Evolutionary conservation across 164 flowering plant species (phyloP), one percentile per base, ranked within the genome.

Genomic region (Chimonanthus praecox): DNA sequence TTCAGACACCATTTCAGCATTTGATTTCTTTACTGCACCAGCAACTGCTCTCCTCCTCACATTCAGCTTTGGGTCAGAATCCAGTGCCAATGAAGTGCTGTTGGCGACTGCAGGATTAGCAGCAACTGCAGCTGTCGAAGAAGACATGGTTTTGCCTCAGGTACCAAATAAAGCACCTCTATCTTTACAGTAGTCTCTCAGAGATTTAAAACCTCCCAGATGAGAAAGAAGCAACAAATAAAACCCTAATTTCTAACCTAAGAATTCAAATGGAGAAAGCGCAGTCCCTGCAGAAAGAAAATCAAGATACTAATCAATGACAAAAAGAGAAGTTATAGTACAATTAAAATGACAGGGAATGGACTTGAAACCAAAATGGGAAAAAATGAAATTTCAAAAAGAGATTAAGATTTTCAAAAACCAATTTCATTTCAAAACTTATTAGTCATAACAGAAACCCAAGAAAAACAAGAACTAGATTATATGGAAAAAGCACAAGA

Each of bases 91-190:
- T 49, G 87, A 80, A 45, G 88, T 79, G 78, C 80, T 64, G 65
- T 80, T 81, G 50, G 82, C 72, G 44, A 79, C 62, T 46, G 89
- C 65, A 44, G 89, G 86, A 74, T 88, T 89, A 8, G 94, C 87
- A 58, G 90, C 81, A 54, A 88, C 76, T 15, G 98, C 89, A 4
- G 87, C 87, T 8, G 95, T 87, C n/a, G 98, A 88, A 51, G 91
- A 81, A 21, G 96, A 88, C 96, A 91, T 86, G 5, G 2, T 69
- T 62, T 47, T 15, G 50, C 60, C 60, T 54, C 33, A 33, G 33
- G 33, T 33, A 33, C 33, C 33, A 33, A 33, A 33, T 33, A 33
- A 33, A 33, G 33, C 33, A 33, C 33, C 33, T 33, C 33, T 33
- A 33, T 33, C 33, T 33, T 33, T 33, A 33, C 33, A 33, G 33